Evolutionary conservation across 2,329 filamentous ascomycete genomes (phyloP).

Genomic region (Penicillium sp.): DNA sequence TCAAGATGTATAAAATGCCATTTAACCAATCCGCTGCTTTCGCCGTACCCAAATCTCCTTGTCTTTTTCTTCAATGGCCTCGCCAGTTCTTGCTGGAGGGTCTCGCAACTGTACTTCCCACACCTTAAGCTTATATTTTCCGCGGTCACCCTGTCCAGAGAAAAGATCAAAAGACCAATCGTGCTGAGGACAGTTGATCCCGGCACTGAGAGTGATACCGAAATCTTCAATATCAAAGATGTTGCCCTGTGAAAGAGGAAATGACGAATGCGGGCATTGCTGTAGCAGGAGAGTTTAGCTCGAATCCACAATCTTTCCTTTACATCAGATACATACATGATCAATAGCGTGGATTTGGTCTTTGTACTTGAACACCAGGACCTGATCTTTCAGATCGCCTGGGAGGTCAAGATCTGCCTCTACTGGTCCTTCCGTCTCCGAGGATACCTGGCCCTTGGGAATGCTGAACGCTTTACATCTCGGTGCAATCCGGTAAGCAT

Average conservation of each 20-base stretch:
- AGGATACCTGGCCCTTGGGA: conserved; percentile 33
- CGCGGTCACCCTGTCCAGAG: conserved; percentile 57
- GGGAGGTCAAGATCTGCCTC: conserved; percentile 32
- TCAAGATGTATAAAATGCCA: neutral
- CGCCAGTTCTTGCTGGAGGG: neutral
- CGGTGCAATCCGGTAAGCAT: conserved; percentile 39
- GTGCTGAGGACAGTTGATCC: conserved; percentile 62
- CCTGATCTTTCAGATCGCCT: conserved; percentile 51
- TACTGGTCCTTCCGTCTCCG: conserved; percentile 22
- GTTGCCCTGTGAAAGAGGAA: conserved; percentile 57
- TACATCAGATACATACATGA: conserved; percentile 48
- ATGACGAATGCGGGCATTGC: conserved; percentile 64
- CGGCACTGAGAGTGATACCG: conserved; percentile 47
- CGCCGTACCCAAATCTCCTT: conserved; percentile 35
- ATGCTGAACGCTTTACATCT: conserved; percentile 57
- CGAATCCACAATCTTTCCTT: neutral
- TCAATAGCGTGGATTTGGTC: conserved; percentile 62
- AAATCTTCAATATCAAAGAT: conserved; percentile 70
- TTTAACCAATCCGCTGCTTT: conserved; percentile 30
- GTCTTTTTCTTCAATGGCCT: conserved; percentile 9
- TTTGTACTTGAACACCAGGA: conserved; percentile 60
- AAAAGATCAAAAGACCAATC: conserved; percentile 66
- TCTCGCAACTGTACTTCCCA: conserved; percentile 59
- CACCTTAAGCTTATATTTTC: conserved; percentile 54
- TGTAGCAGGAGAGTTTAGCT: conserved; percentile 25